These are phyloP conservation scores for Tritrichomonas musculus DNA, from an alignment of 208 protist genomes.

Conservation along the genomic window DNA sequence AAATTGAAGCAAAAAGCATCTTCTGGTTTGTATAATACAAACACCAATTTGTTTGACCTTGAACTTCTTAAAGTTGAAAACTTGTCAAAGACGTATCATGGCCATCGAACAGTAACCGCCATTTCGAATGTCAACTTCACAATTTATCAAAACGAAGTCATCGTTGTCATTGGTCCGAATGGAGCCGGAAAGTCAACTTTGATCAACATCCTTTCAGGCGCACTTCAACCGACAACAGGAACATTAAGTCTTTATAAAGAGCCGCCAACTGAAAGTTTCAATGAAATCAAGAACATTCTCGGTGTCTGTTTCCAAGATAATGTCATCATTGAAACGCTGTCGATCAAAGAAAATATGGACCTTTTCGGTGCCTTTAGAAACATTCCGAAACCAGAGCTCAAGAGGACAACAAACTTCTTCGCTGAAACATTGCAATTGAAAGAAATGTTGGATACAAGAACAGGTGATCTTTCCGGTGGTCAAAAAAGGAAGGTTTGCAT, in stretches of 20 bases:
- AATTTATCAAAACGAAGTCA: neutral
- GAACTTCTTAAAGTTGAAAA: neutral
- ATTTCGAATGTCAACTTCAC: neutral
- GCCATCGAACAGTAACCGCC: neutral
- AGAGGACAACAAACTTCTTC: neutral
- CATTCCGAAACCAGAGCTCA: neutral
- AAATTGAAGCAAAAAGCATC: too few relatives aligned
- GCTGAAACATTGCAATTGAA: neutral
- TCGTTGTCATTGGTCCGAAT: neutral
- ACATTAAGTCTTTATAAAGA: neutral
- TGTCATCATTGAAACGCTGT: neutral
- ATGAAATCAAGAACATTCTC: neutral
- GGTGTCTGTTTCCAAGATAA: conserved; percentile 6
- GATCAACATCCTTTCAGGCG: neutral
- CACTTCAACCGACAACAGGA: neutral
- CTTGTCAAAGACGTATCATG: neutral
- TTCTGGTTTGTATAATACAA: too few relatives aligned
- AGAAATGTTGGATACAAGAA: neutral
- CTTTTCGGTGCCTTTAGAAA: conserved; percentile 21
- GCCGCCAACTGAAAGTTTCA: neutral
- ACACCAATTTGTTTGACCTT: too few relatives aligned
- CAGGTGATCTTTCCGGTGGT: conserved; percentile 9
- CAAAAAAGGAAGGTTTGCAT: conserved; percentile 33
- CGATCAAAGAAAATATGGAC: neutral
- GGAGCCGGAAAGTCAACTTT: conserved; percentile 5